Evolutionary conservation across 768 basidiomycete genomes (phyloP).

Genomic region (Lyophyllum atratum): DNA sequence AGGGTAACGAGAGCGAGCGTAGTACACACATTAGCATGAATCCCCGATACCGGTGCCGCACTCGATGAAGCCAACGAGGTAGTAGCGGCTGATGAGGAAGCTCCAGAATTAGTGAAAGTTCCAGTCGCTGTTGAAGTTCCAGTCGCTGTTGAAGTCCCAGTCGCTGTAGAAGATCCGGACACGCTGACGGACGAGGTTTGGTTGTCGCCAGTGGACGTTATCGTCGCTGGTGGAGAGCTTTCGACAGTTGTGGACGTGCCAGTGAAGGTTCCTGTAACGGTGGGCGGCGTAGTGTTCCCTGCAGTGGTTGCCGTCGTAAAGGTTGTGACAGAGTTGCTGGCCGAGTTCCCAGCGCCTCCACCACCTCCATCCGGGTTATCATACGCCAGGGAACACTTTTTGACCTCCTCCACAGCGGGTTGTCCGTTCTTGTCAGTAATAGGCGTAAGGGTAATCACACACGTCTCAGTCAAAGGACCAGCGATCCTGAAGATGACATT

Average conservation of each 20-base stretch:
- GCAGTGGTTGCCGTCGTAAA: conserved; percentile 23
- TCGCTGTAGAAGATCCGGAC: not conserved
- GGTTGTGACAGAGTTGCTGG: conserved; percentile 18
- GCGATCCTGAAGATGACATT: conserved; percentile 37
- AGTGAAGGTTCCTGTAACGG: conserved; percentile 17
- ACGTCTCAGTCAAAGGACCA: conserved; percentile 59
- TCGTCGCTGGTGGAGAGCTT: conserved; percentile 1
- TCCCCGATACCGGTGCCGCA: conserved; percentile 13
- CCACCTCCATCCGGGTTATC: conserved; percentile 14
- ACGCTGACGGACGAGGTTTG: not conserved
- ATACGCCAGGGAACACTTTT: conserved; percentile 48
- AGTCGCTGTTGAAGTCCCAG: conserved; percentile 6
- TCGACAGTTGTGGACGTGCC: conserved; percentile 11
- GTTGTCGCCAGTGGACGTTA: not conserved
- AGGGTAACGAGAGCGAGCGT: not conserved
- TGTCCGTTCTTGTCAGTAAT: conserved; percentile 50
- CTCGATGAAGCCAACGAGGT: conserved; percentile 17
- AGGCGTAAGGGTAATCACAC: conserved; percentile 58
- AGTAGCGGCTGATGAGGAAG: conserved; percentile 11
- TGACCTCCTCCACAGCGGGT: conserved; percentile 52
- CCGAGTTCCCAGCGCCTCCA: conserved; percentile 11
- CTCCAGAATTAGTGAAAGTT: conserved; percentile 11
- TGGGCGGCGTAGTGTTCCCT: conserved; percentile 12
- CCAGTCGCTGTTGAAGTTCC: conserved; percentile 8
- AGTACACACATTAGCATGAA: conserved; percentile 16